These are phyloP conservation scores for Globisporangium abappressorium DNA, from an alignment of 352 stramenopile species.

Conservation along the genomic window DNA sequence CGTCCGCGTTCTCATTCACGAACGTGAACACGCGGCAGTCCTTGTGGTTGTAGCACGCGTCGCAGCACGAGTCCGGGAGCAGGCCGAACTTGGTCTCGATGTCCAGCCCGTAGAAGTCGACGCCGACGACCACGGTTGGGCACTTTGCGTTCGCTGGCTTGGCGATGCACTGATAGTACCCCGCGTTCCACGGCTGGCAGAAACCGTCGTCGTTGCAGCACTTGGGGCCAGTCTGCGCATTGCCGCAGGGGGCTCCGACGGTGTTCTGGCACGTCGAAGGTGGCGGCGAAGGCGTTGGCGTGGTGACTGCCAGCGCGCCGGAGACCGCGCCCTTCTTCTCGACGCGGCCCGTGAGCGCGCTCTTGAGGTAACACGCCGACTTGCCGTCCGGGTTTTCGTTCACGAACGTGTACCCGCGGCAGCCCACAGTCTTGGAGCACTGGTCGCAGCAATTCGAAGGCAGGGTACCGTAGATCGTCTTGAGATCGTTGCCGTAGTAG, in stretches of 20 bases:
- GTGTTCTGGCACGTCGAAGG: constrained; percentile 33
- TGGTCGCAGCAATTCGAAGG: constrained; percentile 39
- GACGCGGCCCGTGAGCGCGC: constrained; percentile 16
- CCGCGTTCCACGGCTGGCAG: constrained; percentile 61
- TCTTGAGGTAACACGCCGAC: constrained; percentile 56
- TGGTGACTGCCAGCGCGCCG: constrained; percentile 8
- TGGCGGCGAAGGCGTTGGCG: not conserved
- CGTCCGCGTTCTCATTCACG: constrained; percentile 54
- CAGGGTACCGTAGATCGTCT: constrained; percentile 37
- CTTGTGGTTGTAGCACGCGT: constrained; percentile 34
- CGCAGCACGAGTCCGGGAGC: constrained; percentile 44
- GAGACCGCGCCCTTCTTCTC: constrained; percentile 45
- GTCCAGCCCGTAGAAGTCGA: constrained; percentile 53
- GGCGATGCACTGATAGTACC: constrained; percentile 55
- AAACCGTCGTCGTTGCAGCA: constrained; percentile 42
- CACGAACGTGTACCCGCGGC: constrained; percentile 55
- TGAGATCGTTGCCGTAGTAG: constrained; percentile 47
- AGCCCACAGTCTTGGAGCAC: constrained; percentile 40
- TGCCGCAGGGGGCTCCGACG: constrained; percentile 37
- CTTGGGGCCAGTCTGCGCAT: constrained; percentile 23
- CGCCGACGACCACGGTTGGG: constrained; percentile 27
- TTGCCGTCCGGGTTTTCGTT: constrained; percentile 53
- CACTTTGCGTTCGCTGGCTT: constrained; percentile 34
- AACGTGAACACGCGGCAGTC: constrained; percentile 51
- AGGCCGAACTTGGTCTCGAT: constrained; percentile 39